Percentiles rank a stretch among this genome's conserved stretches.
These are phyloP conservation scores for Jatropha curcas DNA, from an alignment of 345 rosid species.

Conservation along the genomic window DNA sequence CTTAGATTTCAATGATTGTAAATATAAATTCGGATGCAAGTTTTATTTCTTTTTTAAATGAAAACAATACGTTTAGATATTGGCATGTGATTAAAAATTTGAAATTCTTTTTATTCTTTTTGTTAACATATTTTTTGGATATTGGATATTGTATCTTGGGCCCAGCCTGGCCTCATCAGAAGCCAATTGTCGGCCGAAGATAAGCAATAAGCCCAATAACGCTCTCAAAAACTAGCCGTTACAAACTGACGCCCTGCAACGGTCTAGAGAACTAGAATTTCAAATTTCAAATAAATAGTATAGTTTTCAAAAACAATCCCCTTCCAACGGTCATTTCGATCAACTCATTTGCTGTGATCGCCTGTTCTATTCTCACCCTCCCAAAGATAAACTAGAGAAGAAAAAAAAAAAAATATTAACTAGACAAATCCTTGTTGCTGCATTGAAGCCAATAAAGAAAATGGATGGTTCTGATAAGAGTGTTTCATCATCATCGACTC, in stretches of 20 bases:
- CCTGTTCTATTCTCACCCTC: not conserved
- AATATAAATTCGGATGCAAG: too few species aligned
- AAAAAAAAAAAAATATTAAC: not conserved
- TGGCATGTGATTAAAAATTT: too few species aligned
- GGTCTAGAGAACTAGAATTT: not conserved
- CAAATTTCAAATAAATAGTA: conserved; percentile 4
- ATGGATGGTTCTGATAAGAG: conserved; percentile 26
- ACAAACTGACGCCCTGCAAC: not conserved
- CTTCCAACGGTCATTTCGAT: conserved; percentile 12
- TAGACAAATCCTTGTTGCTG: not conserved
- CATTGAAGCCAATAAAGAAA: not conserved
- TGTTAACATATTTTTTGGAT: too few species aligned
- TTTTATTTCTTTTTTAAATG: too few species aligned
- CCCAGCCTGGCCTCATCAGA: too few species aligned
- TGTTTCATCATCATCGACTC: conserved; percentile 9
- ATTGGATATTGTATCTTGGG: too few species aligned
- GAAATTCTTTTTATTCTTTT: too few species aligned
- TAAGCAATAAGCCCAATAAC: not conserved
- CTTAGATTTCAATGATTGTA: too few species aligned
- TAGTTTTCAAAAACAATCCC: too few species aligned
- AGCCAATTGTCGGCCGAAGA: too few species aligned
- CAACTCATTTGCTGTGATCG: not conserved
- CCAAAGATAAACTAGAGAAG: too few species aligned
- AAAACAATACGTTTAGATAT: too few species aligned
- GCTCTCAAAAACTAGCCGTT: not conserved